Percentiles rank a stretch among this genome's conserved stretches.
Conservation (phyloP, 345 rosid species). For the Rhizophora apiculata region DNA sequence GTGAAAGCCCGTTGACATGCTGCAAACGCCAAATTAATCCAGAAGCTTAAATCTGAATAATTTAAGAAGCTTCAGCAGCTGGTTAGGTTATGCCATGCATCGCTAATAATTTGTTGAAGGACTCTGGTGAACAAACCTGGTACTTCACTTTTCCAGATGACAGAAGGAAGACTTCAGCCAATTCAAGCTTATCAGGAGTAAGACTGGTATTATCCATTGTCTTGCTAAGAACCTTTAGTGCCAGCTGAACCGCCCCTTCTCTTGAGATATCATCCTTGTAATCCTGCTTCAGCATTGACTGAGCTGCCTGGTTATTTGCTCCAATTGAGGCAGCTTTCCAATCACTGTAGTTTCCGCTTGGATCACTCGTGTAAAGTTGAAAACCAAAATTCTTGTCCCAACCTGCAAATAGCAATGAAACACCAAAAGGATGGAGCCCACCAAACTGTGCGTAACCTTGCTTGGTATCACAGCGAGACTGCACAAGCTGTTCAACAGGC, state of each 20-base stretch:
- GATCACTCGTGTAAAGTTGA: slow-evolving; percentile 94
- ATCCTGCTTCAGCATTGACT: slow-evolving; percentile 94
- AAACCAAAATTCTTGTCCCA: slow-evolving; percentile 94
- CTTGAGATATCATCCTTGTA: slow-evolving; percentile 85
- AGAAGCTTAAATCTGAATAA: too few species aligned
- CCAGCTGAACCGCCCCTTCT: slow-evolving; percentile 86
- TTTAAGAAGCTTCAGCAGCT: slow-evolving; percentile 62
- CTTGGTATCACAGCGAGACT: slow-evolving; percentile 90
- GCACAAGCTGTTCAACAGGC: slow-evolving; percentile 97
- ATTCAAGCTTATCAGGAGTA: slow-evolving; percentile 89
- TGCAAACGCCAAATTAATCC: too few species aligned
- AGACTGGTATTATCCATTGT: slow-evolving; percentile 98
- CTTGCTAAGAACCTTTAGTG: slow-evolving; percentile 87
- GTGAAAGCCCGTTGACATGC: too few species aligned
- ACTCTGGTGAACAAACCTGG: slow-evolving; percentile 75
- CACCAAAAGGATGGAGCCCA: slow-evolving; percentile 95
- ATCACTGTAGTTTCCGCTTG: slow-evolving; percentile 89
- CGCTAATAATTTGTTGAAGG: slow-evolving; percentile 71
- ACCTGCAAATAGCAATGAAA: slow-evolving; percentile 88
- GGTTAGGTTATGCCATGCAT: slow-evolving; percentile 82
- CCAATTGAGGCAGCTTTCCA: slow-evolving; percentile 98
- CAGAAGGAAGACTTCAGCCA: slow-evolving; percentile 72
- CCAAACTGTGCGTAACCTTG: slow-evolving; percentile 97
- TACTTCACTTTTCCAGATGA: slow-evolving; percentile 84
- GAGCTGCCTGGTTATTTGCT: slow-evolving; percentile 95